phyloP scores from a whole-genome alignment of 306 rosid genomes.

The Vigna radiata region DNA sequence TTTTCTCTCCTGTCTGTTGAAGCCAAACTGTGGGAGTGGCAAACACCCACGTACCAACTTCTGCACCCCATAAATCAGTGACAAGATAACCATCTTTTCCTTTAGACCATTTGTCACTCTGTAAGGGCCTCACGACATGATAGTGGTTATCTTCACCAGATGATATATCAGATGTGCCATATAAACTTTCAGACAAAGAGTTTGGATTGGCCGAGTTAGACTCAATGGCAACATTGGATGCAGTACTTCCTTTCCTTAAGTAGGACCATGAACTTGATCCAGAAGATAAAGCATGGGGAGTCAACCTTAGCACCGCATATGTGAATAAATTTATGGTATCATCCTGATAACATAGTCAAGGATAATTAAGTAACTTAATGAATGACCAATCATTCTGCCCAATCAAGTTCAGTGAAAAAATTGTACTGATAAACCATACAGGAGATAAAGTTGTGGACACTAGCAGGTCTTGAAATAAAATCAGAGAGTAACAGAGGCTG shows the following conservation, averaged over 20 bases:
- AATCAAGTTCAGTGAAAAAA: conserved; percentile 24
- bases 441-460: conserved; percentile 98
- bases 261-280: conserved; percentile 94
- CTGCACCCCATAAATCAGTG: conserved; percentile 95
- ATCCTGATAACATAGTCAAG: conserved; percentile 63
- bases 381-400: not conserved
- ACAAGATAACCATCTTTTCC: conserved; percentile 93
- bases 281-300: conserved; percentile 79
- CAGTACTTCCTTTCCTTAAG: conserved; percentile 75
- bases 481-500: conserved; percentile 75
- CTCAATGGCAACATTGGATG: conserved; percentile 56
- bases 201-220: conserved; percentile 55
- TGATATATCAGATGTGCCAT: conserved; percentile 54
- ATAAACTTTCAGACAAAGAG: conserved; percentile 63
- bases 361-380: conserved; percentile 41
- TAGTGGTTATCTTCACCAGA: conserved; percentile 54
- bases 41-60: conserved; percentile 62
- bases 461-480: conserved; percentile 92
- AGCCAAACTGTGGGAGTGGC: conserved; percentile 83
- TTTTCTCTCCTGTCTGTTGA: conserved; percentile 74
- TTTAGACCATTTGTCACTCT: conserved; percentile 84
- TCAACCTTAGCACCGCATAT: conserved; percentile 93
- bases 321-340: conserved; percentile 90
- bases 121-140: conserved; percentile 77
- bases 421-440: conserved; percentile 66